phyloP scores from a whole-genome alignment of 495 filamentous ascomycete genomes.

The Penicillium pulvis region DNA sequence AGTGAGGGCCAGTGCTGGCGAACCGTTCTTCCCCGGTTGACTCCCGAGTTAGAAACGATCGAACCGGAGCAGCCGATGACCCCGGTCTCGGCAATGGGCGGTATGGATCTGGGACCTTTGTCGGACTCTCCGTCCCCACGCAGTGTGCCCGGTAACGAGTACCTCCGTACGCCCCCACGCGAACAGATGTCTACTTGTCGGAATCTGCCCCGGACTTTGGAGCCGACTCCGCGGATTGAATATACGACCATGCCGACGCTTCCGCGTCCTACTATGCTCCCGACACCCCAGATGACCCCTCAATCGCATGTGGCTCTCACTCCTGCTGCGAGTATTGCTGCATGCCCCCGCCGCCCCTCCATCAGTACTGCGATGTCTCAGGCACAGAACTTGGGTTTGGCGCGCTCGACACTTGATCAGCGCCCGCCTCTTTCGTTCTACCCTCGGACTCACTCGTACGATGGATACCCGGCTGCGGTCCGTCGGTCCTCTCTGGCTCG shows the following conservation, averaged over 20 bases:
- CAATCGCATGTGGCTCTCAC: conserved; percentile 71
- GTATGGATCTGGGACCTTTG: conserved; percentile 32
- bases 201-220: conserved; percentile 58
- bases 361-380: conserved; percentile 83
- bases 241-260: conserved; percentile 45
- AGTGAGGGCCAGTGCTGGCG: conserved; percentile 64
- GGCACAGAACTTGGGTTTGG: conserved; percentile 62
- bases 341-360: conserved; percentile 59
- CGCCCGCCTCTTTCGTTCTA: conserved; percentile 51
- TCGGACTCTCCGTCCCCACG: conserved; percentile 41
- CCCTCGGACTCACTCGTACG: conserved; percentile 53
- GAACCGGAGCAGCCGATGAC: conserved; percentile 37
- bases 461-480: conserved; percentile 51
- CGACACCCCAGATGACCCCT: conserved; percentile 82
- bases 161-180: conserved; percentile 21
- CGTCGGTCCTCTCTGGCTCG: conserved; percentile 78
- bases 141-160: conserved; percentile 27
- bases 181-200: conserved; percentile 52
- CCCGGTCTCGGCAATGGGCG: conserved; percentile 30
- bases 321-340: conserved; percentile 84
- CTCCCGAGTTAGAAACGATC: conserved; percentile 60
- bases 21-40: conserved; percentile 72
- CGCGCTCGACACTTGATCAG: conserved; percentile 63
- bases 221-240: conserved; percentile 50
- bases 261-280: conserved; percentile 66